A percentile compares a stretch with the other conserved stretches of the same genome.
Evolutionary conservation across 2,329 filamentous ascomycete genomes (phyloP).

Genomic region (Dactylella cylindrospora): DNA sequence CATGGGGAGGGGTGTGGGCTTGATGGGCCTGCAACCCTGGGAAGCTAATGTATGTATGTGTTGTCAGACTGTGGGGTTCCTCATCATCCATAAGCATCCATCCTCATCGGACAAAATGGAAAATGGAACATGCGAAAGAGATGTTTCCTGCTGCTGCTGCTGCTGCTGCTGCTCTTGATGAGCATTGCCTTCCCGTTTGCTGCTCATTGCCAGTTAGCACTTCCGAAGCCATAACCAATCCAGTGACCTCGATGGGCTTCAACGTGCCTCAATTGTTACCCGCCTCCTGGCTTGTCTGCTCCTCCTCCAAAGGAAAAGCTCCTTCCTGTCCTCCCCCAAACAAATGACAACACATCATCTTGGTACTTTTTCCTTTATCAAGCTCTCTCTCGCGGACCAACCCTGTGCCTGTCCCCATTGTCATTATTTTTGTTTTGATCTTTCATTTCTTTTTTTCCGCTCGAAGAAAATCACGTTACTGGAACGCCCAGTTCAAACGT

Average conservation of each 20-base stretch:
- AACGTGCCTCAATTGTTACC: no score
- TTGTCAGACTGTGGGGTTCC: conserved; percentile 42
- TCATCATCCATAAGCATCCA: conserved; percentile 1
- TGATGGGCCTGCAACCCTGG: conserved; percentile 39
- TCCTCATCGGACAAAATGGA: conserved; percentile 15
- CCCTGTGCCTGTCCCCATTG: background rate
- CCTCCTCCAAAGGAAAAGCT: no score
- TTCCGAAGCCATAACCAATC: conserved; percentile 22
- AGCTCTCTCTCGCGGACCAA: conserved; percentile 2
- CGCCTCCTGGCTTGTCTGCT: no score
- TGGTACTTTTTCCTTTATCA: background rate
- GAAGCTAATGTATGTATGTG: conserved; percentile 44
- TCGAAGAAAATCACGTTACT: conserved; percentile 37
- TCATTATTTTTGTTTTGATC: conserved; percentile 3
- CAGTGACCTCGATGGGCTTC: conserved; percentile 26
- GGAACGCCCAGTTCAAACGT: background rate
- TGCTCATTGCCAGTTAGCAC: no score
- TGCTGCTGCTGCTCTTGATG: conserved; percentile 16
- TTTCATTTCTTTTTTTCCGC: conserved; percentile 14
- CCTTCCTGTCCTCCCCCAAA: conserved; percentile 15
- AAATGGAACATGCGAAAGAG: no score
- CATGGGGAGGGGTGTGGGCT: conserved; percentile 21
- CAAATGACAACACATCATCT: conserved; percentile 1
- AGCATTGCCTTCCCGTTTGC: conserved; percentile 10
- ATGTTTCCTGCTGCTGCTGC: conserved; percentile 1